Evolutionary conservation across 768 basidiomycete genomes (phyloP).

Genomic region (Rhodotorula toruloides): DNA sequence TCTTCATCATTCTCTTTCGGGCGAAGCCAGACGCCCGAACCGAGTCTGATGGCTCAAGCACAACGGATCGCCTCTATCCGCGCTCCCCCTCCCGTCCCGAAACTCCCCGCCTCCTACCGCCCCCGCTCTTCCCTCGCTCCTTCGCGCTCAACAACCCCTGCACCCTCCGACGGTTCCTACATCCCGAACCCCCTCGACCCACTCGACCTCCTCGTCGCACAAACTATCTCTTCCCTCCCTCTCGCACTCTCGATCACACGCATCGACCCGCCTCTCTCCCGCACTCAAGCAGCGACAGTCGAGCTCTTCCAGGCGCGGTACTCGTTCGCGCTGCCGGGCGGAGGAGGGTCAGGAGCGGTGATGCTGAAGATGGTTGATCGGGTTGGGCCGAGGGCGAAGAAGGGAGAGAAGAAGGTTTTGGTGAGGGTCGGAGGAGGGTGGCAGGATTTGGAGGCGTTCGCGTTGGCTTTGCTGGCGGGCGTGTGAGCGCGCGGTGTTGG

Average conservation of each 20-base stretch:
- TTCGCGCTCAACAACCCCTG: neutral
- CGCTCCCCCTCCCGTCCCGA: constrained; percentile 20
- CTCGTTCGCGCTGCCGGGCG: constrained; percentile 54
- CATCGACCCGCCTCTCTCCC: constrained; percentile 68
- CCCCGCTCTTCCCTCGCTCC: constrained; percentile 5
- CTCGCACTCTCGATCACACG: constrained; percentile 62
- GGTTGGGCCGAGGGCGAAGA: constrained; percentile 54
- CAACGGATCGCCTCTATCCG: too few species aligned
- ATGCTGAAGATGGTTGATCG: constrained; percentile 75
- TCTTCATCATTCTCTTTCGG: neutral
- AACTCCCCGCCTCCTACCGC: neutral
- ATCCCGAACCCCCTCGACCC: constrained; percentile 63
- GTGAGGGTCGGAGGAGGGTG: constrained; percentile 69
- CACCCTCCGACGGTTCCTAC: constrained; percentile 8
- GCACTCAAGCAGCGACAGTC: constrained; percentile 55
- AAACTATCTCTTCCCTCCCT: constrained; percentile 70
- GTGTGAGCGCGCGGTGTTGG: too few species aligned
- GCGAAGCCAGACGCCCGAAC: constrained; percentile 61
- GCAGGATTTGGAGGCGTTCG: constrained; percentile 26
- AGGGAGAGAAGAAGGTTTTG: constrained; percentile 74
- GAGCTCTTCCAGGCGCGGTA: constrained; percentile 78
- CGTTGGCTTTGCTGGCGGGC: neutral
- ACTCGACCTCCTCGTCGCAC: constrained; percentile 71
- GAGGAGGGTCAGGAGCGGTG: constrained; percentile 63
- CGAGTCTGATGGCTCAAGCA: constrained; percentile 57